A percentile compares a stretch with the other conserved stretches of the same genome.
Conservation (phyloP, 1,139 yeast genomes). For the Kodamaea plutei region DNA sequence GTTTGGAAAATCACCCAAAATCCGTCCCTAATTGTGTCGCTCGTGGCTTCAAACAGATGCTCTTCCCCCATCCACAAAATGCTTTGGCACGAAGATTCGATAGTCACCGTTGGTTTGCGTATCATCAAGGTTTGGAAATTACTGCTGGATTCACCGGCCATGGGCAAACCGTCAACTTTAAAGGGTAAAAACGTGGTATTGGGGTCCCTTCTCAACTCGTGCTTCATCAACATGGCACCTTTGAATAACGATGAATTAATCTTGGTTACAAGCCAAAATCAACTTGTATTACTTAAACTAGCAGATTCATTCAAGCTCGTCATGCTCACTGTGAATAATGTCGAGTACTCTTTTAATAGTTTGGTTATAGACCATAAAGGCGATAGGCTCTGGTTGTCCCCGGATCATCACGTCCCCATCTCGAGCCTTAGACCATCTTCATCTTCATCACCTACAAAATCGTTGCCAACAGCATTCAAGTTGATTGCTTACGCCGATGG, state of each 20-base stretch:
- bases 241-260: slow-evolving; percentile 38
- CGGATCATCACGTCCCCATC: slow-evolving; percentile 4
- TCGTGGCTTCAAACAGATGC: slow-evolving; percentile 53
- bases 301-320: slow-evolving; percentile 12
- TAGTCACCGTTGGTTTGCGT: slow-evolving; percentile 55
- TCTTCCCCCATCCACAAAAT: slow-evolving; percentile 53
- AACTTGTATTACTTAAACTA: slow-evolving; percentile 28
- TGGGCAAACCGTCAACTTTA: slow-evolving; percentile 14
- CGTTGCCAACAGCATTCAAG: not conserved
- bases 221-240: slow-evolving; percentile 39
- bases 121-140: slow-evolving; percentile 57
- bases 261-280: slow-evolving; percentile 41
- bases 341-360: slow-evolving; percentile 5
- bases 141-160: too few relatives aligned
- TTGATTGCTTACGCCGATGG: not conserved
- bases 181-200: slow-evolving; percentile 58
- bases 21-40: slow-evolving; percentile 18
- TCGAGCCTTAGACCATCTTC: slow-evolving; percentile 4
- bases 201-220: slow-evolving; percentile 44
- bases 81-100: slow-evolving; percentile 50
- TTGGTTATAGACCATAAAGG: slow-evolving; percentile 1
- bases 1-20: slow-evolving; percentile 45
- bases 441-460: not conserved
- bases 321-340: not conserved
- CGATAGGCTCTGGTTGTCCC: slow-evolving; percentile 8